Percentiles rank a stretch among this genome's conserved stretches.
phyloP scores from a whole-genome alignment of 2,329 filamentous ascomycete genomes.

The Leptographium flavum region DNA sequence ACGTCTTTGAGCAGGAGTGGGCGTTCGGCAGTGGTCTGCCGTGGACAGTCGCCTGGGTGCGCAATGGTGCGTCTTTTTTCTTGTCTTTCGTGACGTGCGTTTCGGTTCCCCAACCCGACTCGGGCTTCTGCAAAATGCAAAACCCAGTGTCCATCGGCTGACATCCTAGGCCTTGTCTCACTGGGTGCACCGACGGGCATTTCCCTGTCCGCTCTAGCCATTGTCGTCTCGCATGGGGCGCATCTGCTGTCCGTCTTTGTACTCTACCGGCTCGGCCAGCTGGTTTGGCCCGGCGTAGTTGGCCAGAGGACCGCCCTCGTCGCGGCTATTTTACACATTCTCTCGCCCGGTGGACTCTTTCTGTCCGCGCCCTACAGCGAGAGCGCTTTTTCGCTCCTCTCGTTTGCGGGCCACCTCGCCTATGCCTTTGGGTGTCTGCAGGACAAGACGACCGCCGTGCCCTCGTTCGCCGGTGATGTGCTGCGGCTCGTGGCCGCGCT shows the following conservation, averaged over 20 bases:
- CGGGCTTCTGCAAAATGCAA: no score
- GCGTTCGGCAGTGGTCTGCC: conserved; percentile 51
- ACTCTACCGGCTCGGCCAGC: conserved; percentile 10
- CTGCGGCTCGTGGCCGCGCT: conserved; percentile 48
- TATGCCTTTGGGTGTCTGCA: conserved; percentile 35
- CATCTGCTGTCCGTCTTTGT: conserved; percentile 56
- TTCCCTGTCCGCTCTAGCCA: conserved; percentile 33
- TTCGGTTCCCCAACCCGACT: not conserved
- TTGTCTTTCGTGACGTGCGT: not conserved
- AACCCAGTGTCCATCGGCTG: no score
- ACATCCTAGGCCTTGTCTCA: not conserved
- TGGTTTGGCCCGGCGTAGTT: conserved; percentile 6
- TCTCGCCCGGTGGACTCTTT: conserved; percentile 83
- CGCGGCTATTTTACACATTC: conserved; percentile 59
- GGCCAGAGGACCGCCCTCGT: conserved; percentile 35
- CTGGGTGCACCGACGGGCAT: not conserved
- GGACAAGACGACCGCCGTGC: conserved; percentile 23
- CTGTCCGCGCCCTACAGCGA: conserved; percentile 79
- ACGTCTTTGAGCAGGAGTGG: conserved; percentile 73
- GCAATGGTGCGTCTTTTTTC: conserved; percentile 16
- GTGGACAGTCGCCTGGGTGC: conserved; percentile 22
- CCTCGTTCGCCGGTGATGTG: conserved; percentile 23
- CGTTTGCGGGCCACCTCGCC: conserved; percentile 57
- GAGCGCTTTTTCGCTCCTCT: conserved; percentile 62
- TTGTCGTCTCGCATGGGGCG: conserved; percentile 54